A percentile compares a stretch with the other conserved stretches of the same genome.
Evolutionary conservation across 176 grass and related monocot genomes (phyloP).

Genomic region (Carex myosuroides): DNA sequence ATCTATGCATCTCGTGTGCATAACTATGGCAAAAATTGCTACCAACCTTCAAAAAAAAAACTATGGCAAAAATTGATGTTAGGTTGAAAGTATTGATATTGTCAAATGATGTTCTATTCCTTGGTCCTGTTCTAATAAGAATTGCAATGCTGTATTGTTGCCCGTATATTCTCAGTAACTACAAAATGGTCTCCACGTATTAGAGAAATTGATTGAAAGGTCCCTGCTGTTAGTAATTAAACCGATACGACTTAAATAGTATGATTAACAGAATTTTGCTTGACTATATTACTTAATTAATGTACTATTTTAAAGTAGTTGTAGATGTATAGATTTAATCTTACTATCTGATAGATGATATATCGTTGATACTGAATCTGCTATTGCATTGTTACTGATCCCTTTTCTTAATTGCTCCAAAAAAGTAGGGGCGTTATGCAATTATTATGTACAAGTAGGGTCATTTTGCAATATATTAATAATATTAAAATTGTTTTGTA

Average conservation of each 20-base stretch:
- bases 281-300: neutral
- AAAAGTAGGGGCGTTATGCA: too few species aligned
- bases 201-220: neutral
- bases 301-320: neutral
- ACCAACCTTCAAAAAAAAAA: too few species aligned
- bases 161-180: neutral
- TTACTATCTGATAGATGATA: neutral
- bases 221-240: neutral
- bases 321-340: neutral
- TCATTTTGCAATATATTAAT: too few species aligned
- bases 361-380: neutral
- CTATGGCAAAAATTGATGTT: neutral
- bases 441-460: too few species aligned
- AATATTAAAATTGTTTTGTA: too few species aligned
- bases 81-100: neutral
- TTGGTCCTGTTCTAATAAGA: neutral
- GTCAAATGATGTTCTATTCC: neutral
- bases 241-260: neutral
- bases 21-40: neutral
- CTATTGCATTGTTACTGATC: neutral
- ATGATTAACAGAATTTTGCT: neutral
- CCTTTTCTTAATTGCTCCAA: neutral
- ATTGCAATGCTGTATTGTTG: neutral
- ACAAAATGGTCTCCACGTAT: neutral
- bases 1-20: neutral